phyloP scores from a whole-genome alignment of 2,329 filamentous ascomycete species.

The Microcera coccophila region DNA sequence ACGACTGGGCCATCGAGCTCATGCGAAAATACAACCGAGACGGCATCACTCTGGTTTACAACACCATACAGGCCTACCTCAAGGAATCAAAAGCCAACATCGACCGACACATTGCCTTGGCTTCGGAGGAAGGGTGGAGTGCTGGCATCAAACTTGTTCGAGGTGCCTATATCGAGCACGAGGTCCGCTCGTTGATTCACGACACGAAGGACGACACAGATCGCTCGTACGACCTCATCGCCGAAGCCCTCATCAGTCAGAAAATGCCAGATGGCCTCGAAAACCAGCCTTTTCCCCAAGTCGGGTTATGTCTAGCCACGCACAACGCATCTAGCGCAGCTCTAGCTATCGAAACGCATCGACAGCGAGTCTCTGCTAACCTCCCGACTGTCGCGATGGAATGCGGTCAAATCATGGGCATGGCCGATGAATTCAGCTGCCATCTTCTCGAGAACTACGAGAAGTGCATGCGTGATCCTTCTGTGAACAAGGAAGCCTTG shows the following conservation, averaged over 20 bases:
- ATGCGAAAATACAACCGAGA: conserved; percentile 39
- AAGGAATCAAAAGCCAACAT: conserved; percentile 42
- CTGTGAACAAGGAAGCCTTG: conserved; percentile 12
- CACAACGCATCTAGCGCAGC: conserved; percentile 45
- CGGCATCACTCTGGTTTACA: conserved; percentile 35
- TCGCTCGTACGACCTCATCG: conserved; percentile 46
- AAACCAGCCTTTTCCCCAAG: conserved; percentile 36
- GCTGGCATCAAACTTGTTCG: conserved; percentile 54
- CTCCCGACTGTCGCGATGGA: conserved; percentile 33
- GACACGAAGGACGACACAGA: conserved; percentile 52
- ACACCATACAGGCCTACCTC: conserved; percentile 56
- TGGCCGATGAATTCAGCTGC: conserved; percentile 55
- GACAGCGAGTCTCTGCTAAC: conserved; percentile 33
- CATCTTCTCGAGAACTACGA: conserved; percentile 40
- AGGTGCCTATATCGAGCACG: conserved; percentile 52
- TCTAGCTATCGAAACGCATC: conserved; percentile 42
- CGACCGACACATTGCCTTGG: conserved; percentile 42
- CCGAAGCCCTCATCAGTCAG: conserved; percentile 42
- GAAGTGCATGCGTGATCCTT: conserved; percentile 8
- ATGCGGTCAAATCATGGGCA: conserved; percentile 54
- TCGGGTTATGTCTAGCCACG: conserved; percentile 50
- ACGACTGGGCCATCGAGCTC: conserved; percentile 28
- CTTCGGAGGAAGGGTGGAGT: conserved; percentile 46
- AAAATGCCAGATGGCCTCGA: conserved; percentile 13
- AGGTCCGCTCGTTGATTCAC: conserved; percentile 47